A percentile compares a stretch with the other conserved stretches of the same genome.
phyloP scores from a whole-genome alignment of 352 stramenopile species.

The Phytophthora cactorum region DNA sequence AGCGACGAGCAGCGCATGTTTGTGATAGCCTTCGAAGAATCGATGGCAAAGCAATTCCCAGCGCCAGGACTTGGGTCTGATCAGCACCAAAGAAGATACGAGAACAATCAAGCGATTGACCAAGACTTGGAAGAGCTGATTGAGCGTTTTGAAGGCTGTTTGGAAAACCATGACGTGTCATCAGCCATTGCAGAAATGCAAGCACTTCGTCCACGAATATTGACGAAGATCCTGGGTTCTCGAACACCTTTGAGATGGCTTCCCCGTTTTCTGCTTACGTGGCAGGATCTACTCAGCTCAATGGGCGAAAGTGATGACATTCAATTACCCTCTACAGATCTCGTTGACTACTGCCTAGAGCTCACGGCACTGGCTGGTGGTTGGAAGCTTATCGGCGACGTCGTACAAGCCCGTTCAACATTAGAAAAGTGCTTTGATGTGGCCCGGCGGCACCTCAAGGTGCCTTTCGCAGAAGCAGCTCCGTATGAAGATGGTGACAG shows the following conservation, averaged over 20 bases:
- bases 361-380: conserved; percentile 16
- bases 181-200: conserved; percentile 16
- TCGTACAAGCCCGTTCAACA: conserved; percentile 8
- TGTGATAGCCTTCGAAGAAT: conserved; percentile 11
- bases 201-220: conserved; percentile 12
- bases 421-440: conserved; percentile 23
- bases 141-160: conserved; percentile 7
- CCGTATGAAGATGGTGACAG: not conserved
- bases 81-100: not conserved
- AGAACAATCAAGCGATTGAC: conserved; percentile 10
- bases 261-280: conserved; percentile 13
- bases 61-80: not conserved
- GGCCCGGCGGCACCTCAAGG: conserved; percentile 10
- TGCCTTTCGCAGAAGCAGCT: conserved; percentile 4
- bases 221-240: conserved; percentile 15
- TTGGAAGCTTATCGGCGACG: conserved; percentile 32
- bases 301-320: not conserved
- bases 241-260: conserved; percentile 21
- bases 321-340: not conserved
- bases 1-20: conserved; percentile 12
- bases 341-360: conserved; percentile 25
- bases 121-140: conserved; percentile 12
- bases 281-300: conserved; percentile 10
- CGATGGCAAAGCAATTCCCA: conserved; percentile 12
- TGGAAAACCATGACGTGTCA: not conserved